phyloP scores from a whole-genome alignment of 345 rosid genomes.

The Dimocarpus longan region DNA sequence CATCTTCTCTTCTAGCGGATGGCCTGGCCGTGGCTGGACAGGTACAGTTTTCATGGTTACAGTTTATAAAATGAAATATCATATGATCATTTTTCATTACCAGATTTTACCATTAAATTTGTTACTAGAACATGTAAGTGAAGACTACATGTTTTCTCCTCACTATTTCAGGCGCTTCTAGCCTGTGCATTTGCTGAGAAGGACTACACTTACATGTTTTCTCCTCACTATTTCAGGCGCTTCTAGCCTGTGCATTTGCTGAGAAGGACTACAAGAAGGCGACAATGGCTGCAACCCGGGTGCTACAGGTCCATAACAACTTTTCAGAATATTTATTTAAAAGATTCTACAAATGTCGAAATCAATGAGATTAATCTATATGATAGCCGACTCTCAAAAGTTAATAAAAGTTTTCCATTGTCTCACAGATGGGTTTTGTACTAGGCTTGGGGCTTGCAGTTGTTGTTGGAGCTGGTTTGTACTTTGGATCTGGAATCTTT shows the following conservation, averaged over 20 bases:
- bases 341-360: too few relatives aligned
- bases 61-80: too few relatives aligned
- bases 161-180: slow-evolving; percentile 65
- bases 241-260: slow-evolving; percentile 85
- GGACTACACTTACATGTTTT: too few relatives aligned
- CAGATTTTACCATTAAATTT: too few relatives aligned
- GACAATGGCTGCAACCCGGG: slow-evolving; percentile 59
- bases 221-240: slow-evolving; percentile 55
- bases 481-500: slow-evolving; percentile 72
- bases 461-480: slow-evolving; percentile 68
- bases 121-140: too few relatives aligned
- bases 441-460: slow-evolving; percentile 75
- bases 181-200: slow-evolving; percentile 90
- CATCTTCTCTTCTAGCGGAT: slow-evolving; percentile 94
- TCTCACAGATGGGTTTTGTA: slow-evolving; percentile 74
- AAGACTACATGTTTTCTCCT: background rate
- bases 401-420: background rate
- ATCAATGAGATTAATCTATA: too few relatives aligned
- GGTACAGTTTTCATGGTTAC: slow-evolving; percentile 38
- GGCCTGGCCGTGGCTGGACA: slow-evolving; percentile 98
- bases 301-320: slow-evolving; percentile 56
- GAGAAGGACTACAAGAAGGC: slow-evolving; percentile 79
- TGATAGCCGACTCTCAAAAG: too few relatives aligned
- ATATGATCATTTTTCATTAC: too few relatives aligned
- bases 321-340: too few relatives aligned